Evolutionary conservation across 2,329 filamentous ascomycete genomes (phyloP).

Genomic region (Paraconiothyrium brasiliense): DNA sequence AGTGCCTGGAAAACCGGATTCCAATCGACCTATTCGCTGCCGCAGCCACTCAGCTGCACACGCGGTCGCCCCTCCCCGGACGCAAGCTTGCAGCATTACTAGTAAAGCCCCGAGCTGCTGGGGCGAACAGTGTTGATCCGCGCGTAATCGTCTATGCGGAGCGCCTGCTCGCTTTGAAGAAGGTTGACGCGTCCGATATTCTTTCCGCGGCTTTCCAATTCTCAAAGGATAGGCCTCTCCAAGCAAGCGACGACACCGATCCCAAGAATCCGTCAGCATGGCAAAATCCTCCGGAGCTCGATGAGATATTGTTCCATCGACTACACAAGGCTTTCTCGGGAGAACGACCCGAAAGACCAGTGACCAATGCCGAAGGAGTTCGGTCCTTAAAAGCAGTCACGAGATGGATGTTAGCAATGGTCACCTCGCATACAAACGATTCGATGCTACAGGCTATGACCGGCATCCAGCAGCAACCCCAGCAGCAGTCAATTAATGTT

Average conservation of each 20-base stretch:
- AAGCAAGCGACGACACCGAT: conserved; percentile 28
- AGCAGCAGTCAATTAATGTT: conserved; percentile 67
- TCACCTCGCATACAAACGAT: conserved; percentile 50
- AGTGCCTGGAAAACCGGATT: conserved; percentile 46
- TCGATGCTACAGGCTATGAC: conserved; percentile 51
- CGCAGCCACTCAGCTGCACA: conserved; percentile 43
- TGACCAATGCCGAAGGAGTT: conserved; percentile 41
- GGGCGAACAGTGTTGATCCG: conserved; percentile 43
- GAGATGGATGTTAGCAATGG: conserved; percentile 52
- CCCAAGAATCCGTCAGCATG: conserved; percentile 35
- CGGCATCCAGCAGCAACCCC: conserved; percentile 59
- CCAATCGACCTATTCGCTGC: conserved; percentile 44
- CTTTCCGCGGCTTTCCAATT: conserved; percentile 43
- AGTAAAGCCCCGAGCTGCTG: conserved; percentile 41
- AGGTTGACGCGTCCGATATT: conserved; percentile 48
- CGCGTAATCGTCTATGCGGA: conserved; percentile 47
- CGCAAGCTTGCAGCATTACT: conserved; percentile 47
- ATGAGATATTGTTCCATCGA: conserved; percentile 50
- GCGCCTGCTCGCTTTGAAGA: conserved; percentile 42
- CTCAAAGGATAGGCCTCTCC: conserved; percentile 46
- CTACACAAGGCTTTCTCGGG: conserved; percentile 46
- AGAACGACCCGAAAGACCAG: conserved; percentile 40
- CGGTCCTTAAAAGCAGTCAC: conserved; percentile 42
- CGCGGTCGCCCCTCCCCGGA: conserved; percentile 46
- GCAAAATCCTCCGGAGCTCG: conserved; percentile 48